Percentiles rank a stretch among this genome's conserved stretches.
These are phyloP conservation scores for Neoboletus subvelutipes DNA, from an alignment of 768 basidiomycete genomes.

Conservation along the genomic window DNA sequence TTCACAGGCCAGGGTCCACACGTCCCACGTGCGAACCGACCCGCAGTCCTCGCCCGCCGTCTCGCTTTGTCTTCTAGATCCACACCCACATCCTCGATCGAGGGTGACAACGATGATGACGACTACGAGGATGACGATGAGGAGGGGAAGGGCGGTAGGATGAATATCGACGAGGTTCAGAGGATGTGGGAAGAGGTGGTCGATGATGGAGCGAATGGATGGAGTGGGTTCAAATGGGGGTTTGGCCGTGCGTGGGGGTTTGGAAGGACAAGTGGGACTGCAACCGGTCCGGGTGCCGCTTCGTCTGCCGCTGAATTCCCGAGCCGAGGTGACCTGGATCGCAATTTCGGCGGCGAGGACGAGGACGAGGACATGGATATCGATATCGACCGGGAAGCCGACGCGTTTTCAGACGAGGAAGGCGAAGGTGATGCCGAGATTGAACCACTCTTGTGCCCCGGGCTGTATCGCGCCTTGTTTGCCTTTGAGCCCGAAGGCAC, in stretches of 20 bases:
- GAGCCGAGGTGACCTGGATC: constrained; percentile 44
- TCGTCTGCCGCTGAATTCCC: constrained; percentile 26
- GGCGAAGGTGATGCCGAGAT: constrained; percentile 24
- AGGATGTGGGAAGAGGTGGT: constrained; percentile 25
- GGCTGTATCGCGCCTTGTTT: constrained; percentile 75
- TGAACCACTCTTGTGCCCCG: constrained; percentile 52
- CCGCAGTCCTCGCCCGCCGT: constrained; percentile 29
- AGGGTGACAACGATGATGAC: constrained; percentile 9
- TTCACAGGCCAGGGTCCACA: constrained; percentile 43
- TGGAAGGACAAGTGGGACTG: constrained; percentile 1
- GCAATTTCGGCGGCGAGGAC: constrained; percentile 44
- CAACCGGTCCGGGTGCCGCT: neutral
- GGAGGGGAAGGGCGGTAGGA: constrained; percentile 4
- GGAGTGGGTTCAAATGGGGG: constrained; percentile 43
- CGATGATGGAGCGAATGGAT: constrained; percentile 30
- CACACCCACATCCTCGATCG: neutral
- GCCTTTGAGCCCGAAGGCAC: constrained; percentile 78
- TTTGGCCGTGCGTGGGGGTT: constrained; percentile 42
- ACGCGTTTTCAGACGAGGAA: constrained; percentile 19
- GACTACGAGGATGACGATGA: constrained; percentile 9
- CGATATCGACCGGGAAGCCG: constrained; percentile 36
- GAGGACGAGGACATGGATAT: constrained; percentile 25
- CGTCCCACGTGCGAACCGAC: constrained; percentile 40
- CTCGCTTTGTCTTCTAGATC: constrained; percentile 25
- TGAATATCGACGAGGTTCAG: neutral